Base-by-base conservation (phyloP, 805 yeast genomes). In the Priceomyces carsonii region DNA sequence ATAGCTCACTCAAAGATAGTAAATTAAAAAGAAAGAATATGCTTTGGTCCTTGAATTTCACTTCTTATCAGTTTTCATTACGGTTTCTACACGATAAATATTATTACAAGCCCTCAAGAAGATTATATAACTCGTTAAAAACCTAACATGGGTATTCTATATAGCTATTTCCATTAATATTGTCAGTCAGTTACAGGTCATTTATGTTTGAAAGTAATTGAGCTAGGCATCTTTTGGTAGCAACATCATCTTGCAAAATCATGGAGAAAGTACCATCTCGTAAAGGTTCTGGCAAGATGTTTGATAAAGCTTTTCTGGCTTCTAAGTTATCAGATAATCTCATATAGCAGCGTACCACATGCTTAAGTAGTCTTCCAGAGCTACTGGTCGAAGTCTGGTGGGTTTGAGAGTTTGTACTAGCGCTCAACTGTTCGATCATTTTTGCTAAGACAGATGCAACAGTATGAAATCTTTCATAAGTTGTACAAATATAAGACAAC, bases 401-500 rank as follows among this genome's bases (percentile, higher is more conserved):
- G 44, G 78, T 75, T 38, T 39, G 49, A 45, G 79, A 74, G 32
- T 76, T 75, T 2, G 81, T 79, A 12, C 45, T 44, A 6, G 53
- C 43, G 27, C 61, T 57, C 41, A 91, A 66, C 61, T 91, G 96
- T 35, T 84, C 87, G 30, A 93, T 90, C 95, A 93, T 93, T 38
- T 73, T 77, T 25, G 85, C 77, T 43, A 91, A 72, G 2, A 93
- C 99, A 35, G 85, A 81, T 1, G 93, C 85, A 16, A 93, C 97
- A 1, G 98, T 96, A 43, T 84, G 87, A 57, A 91, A 91, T 50
- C 99, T 73, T 61, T 91, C 98, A 56, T 82, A 86, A 0, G 98
- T 91, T 39, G 95, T 95, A 65, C 98, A 93, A 15, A 93, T 86
- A 62, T 93, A 93, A 14, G 81, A 77, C 42, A 91, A 73, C 0